Base-by-base conservation (phyloP, 129 eudicot species). In the Saposhnikovia divaricata region DNA sequence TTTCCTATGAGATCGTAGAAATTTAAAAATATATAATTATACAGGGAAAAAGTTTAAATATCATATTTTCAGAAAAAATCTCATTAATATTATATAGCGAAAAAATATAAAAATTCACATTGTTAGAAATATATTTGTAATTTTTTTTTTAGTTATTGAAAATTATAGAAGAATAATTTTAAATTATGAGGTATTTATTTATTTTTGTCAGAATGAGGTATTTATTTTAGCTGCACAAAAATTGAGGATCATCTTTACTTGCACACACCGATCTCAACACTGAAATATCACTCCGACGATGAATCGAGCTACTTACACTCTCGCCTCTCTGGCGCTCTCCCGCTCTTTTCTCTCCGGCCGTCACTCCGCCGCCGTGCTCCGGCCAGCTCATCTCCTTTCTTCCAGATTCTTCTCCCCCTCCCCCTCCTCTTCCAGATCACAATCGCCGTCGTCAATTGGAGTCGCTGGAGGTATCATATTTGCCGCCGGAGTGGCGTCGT, bases 231-330 rank as follows among this genome's bases (percentile, higher is more conserved):
- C n/a, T n/a, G n/a, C n/a, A n/a, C n/a, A n/a, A n/a, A 45, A 45
- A 6, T 43, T 8, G 13, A 45, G 47, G 47, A 45, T 45, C 47
- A 45, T 45, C 50, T 15, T 50, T 15, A 6, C 57, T 16, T 50
- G n/a, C n/a, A 16, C 57, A 50, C 57, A 50, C 23, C 57, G 57
- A 50, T 50, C 57, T 15, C 19, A 48, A 0, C 51, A n/a, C 3
- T 12, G 13, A 61, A 61, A n/a, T 61, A 23, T 61, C 9, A 61
- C 34, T 61, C 46, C 42, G 6, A 21, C 21, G 25, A 87, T 87
- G 90, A 87, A 86, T 77, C 73, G 90, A 82, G 85, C 86, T 70
- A 77, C 84, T 21, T 80, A 84, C 9, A 80, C 86, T 59, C 81
- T 85, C 83, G 72, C 87, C 53, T 81, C 89, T 77, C 39, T 84